Base-by-base conservation (phyloP, 768 basidiomycete species). In the Boletus sensibilis region DNA sequence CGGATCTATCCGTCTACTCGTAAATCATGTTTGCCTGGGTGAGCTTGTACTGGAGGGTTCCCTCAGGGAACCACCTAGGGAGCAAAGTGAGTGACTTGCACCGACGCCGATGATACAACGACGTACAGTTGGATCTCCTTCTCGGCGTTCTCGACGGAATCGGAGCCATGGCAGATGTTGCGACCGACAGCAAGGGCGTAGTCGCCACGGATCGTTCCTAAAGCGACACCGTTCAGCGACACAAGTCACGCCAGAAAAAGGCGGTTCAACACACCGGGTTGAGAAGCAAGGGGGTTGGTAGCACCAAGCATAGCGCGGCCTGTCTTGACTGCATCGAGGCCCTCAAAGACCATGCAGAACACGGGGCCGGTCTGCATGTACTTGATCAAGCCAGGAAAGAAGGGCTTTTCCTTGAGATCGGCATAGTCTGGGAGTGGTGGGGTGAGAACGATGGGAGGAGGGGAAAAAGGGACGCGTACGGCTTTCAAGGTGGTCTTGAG, bases 291-390 rank as follows among this genome's bases (percentile, higher is more conserved):
- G 58, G 97, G 97, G 86, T 99, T 97, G 70, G 96, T 97, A 44
- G 94, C 86, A 70, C 96, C 96, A 62, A 96, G 87, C 92, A 97
- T 96, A 74, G 74, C 82, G 77, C 95, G 93, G 64, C 94, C 95
- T 56, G 94, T 95, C 86, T 93, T 93, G 76, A 93, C 91, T 48
- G 90, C 90, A 63, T 93, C 90, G 59, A 93, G 83, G 56, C 97
- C 97, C 79, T 98, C 84, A 86, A 94, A 96, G 63, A 91, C 94
- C 85, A 93, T 95, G 66, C 83, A 91, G 70, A 96, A 88, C 64
- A 99, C 97, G 64, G 97, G 97, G 57, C 97, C 96, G 52, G 89
- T 81, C 53, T 87, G 85, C 94, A 96, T 98, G 82, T 98, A 98
- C 73, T 86, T 87, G 84, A 98, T 88, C 68, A 98, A 76, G 64